Conservation (phyloP, 2,329 filamentous ascomycete species). For the Lomentospora prolificans region DNA sequence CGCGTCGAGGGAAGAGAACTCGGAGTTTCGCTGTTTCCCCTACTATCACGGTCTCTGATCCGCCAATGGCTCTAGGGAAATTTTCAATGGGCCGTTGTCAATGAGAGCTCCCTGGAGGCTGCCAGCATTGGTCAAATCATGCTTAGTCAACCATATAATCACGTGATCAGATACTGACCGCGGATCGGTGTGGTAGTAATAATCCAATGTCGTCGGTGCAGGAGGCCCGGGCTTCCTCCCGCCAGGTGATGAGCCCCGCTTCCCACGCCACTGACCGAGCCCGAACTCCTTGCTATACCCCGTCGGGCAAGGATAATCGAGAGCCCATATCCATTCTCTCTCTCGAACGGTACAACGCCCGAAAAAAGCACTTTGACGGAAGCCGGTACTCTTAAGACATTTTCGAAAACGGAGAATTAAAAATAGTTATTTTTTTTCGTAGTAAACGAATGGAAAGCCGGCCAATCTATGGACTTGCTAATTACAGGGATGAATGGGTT, state of each 20-base stretch:
- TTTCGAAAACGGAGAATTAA: not conserved
- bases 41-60: not conserved
- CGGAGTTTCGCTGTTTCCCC: not conserved
- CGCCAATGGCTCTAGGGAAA: not conserved
- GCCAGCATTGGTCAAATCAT: not conserved
- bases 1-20: not conserved
- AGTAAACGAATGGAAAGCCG: not conserved
- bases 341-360: too few relatives aligned
- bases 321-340: too few relatives aligned
- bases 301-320: not conserved
- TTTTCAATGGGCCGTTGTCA: not conserved
- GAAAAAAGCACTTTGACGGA: too few relatives aligned
- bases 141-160: not conserved
- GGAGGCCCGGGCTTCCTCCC: too few relatives aligned
- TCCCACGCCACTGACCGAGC: not conserved
- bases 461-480: slow-evolving; percentile 9
- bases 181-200: too few relatives aligned
- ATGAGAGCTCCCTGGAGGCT: not conserved
- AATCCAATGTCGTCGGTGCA: too few relatives aligned
- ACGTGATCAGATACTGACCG: too few relatives aligned
- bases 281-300: not conserved
- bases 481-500: slow-evolving; percentile 9
- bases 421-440: not conserved
- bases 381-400: too few relatives aligned
- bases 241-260: too few relatives aligned